These are phyloP conservation scores for Carex parvula DNA, from an alignment of 176 grass and related monocot species.

Conservation along the genomic window DNA sequence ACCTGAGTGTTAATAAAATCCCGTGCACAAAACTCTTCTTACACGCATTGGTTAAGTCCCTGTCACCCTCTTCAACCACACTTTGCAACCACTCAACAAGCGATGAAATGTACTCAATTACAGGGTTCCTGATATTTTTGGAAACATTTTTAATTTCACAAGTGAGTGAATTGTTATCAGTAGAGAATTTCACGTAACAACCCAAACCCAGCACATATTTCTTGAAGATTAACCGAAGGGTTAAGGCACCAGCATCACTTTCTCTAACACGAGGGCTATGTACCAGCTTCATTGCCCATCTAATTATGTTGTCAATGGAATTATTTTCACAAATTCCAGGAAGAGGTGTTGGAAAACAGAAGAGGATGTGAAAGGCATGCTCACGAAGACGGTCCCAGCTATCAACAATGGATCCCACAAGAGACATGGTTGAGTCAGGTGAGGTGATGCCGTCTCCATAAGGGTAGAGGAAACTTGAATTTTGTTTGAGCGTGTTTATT, in stretches of 20 bases:
- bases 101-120: constrained; percentile 67
- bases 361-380: constrained; percentile 81
- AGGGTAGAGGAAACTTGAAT: constrained; percentile 47
- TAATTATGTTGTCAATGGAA: constrained; percentile 65
- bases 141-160: constrained; percentile 42
- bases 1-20: constrained; percentile 80
- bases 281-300: constrained; percentile 81
- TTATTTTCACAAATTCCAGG: constrained; percentile 74
- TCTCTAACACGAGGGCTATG: constrained; percentile 87
- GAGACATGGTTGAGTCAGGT: constrained; percentile 83
- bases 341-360: constrained; percentile 90
- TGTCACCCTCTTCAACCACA: constrained; percentile 83
- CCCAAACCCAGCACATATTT: constrained; percentile 94
- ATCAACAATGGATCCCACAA: constrained; percentile 93
- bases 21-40: constrained; percentile 93
- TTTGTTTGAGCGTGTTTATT: constrained; percentile 55
- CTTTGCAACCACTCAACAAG: constrained; percentile 70
- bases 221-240: constrained; percentile 84
- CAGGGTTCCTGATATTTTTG: constrained; percentile 38
- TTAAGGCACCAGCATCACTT: constrained; percentile 97
- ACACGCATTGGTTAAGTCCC: constrained; percentile 80
- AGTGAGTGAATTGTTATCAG: constrained; percentile 43
- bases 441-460: constrained; percentile 66
- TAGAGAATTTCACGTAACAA: constrained; percentile 55
- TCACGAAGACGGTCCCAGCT: constrained; percentile 92